Evolutionary conservation across 148 eudicot genomes (phyloP).

Genomic region (Bassia scoparia): DNA sequence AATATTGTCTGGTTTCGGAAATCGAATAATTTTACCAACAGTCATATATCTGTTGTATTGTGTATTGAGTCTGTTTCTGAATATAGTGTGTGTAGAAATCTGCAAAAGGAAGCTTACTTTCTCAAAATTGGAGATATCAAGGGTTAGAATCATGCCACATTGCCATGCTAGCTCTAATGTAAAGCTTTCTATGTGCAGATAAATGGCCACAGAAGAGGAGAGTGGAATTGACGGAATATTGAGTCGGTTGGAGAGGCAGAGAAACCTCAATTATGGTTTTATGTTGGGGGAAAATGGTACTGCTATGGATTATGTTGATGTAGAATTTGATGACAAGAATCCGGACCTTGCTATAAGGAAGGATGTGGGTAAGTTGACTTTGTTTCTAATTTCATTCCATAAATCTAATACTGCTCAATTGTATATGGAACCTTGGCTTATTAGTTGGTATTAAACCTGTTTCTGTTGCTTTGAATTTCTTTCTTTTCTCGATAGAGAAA

Average conservation of each 20-base stretch:
- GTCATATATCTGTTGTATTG: neutral
- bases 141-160: neutral
- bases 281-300: conserved; percentile 30
- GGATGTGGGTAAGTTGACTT: conserved; percentile 45
- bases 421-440: neutral
- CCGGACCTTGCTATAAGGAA: conserved; percentile 17
- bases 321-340: conserved; percentile 15
- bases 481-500: neutral
- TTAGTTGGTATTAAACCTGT: neutral
- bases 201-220: conserved; percentile 33
- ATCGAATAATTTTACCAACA: neutral
- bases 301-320: conserved; percentile 9
- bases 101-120: neutral
- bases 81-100: neutral
- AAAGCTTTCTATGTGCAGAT: conserved; percentile 33
- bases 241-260: conserved; percentile 62
- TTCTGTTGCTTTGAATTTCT: neutral
- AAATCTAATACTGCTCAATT: neutral
- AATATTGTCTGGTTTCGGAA: neutral
- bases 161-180: neutral
- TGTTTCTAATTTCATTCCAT: conserved; percentile 2
- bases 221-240: conserved; percentile 70
- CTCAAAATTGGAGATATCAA: neutral
- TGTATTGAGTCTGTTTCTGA: neutral
- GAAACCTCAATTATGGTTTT: conserved; percentile 49